These are phyloP conservation scores for Candida frijolesensis DNA, from an alignment of 1,139 yeast species.

Conservation along the genomic window DNA sequence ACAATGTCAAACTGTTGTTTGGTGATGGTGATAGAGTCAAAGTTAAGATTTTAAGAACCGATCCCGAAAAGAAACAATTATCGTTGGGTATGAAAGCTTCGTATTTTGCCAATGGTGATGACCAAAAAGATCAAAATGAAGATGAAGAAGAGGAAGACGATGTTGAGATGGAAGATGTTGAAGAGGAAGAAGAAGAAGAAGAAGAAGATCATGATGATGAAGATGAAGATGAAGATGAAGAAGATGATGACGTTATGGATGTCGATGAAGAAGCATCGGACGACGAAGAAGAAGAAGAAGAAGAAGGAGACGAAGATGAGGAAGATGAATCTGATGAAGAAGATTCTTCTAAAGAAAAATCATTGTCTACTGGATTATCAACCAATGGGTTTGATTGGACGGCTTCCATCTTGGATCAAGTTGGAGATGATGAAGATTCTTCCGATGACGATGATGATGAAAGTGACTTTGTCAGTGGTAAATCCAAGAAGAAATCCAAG, in stretches of 20 bases:
- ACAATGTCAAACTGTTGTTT: constrained; percentile 61
- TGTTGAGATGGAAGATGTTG: constrained; percentile 26
- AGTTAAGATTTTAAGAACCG: constrained; percentile 71
- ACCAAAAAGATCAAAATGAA: constrained; percentile 33
- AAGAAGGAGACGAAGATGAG: constrained; percentile 24
- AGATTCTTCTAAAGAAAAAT: no score
- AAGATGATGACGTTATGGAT: constrained; percentile 17
- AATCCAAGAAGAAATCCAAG: constrained; percentile 27
- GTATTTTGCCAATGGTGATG: constrained; percentile 58
- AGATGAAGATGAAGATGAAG: constrained; percentile 28
- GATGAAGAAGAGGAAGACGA: constrained; percentile 32
- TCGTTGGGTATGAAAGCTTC: constrained; percentile 95
- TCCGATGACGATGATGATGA: constrained; percentile 46
- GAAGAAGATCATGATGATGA: constrained; percentile 29
- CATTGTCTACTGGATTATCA: constrained; percentile 57
- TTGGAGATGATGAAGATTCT: constrained; percentile 51
- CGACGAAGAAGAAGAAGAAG: constrained; percentile 26
- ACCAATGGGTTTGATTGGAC: constrained; percentile 94
- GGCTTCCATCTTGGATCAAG: constrained; percentile 82
- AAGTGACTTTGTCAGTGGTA: constrained; percentile 42
- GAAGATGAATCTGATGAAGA: constrained; percentile 21
- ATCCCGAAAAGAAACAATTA: constrained; percentile 67
- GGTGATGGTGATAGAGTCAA: constrained; percentile 89
- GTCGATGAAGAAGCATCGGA: constrained; percentile 24
- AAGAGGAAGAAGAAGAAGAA: constrained; percentile 25